A percentile compares a stretch with the other conserved stretches of the same genome.
Conservation (phyloP, 139 green algal species). For the Chlamydomonas incerta region DNA sequence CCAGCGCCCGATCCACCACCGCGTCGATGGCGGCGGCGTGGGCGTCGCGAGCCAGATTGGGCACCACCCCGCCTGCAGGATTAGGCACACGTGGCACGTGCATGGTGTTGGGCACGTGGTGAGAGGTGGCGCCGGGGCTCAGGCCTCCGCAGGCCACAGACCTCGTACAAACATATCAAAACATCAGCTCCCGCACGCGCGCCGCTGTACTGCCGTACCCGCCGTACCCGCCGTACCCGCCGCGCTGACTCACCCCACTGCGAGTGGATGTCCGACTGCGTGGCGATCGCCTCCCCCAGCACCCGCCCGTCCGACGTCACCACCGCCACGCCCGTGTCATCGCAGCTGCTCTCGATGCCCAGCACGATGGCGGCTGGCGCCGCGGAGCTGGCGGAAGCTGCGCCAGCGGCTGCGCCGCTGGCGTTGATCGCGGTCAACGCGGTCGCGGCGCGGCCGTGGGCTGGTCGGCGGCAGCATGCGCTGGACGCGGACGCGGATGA, state of each 20-base stretch:
- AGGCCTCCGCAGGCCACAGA: no score
- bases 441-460: no score
- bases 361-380: constrained; percentile 70
- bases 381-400: background rate
- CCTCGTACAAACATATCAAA: no score
- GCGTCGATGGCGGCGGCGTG: constrained; percentile 93
- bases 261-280: constrained; percentile 92
- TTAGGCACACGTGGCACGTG: no score
- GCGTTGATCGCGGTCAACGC: no score
- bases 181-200: no score
- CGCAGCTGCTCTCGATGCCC: constrained; percentile 96
- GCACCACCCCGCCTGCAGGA: constrained; percentile 89
- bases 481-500: background rate
- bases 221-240: no score
- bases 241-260: constrained; percentile 75
- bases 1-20: constrained; percentile 82
- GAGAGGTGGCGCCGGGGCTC: no score
- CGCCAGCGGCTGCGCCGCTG: background rate
- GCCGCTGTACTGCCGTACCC: no score
- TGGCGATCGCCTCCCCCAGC: constrained; percentile 80
- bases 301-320: constrained; percentile 81
- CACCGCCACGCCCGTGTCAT: constrained; percentile 95
- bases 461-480: background rate
- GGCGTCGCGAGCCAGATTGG: constrained; percentile 89
- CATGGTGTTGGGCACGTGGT: no score